phyloP scores from a whole-genome alignment of 345 rosid genomes.

The Reutealis trisperma region DNA sequence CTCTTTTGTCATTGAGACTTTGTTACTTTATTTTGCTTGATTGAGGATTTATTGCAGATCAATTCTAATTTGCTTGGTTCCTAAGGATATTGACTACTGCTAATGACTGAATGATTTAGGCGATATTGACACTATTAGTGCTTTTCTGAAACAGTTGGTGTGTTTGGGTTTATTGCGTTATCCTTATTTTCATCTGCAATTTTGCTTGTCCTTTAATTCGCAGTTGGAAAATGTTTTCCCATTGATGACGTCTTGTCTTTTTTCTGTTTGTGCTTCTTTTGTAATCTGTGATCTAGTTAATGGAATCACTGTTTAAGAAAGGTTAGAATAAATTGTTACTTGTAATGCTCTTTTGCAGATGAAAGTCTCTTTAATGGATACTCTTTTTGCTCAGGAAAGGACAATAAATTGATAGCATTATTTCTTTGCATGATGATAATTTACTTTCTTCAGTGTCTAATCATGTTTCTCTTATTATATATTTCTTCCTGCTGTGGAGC shows the following conservation, averaged over 20 bases:
- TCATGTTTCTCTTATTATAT: neutral
- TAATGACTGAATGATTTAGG: neutral
- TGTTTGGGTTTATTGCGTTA: neutral
- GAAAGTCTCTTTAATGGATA: neutral
- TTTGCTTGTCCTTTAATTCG: neutral
- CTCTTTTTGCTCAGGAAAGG: neutral
- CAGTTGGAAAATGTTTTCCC: neutral
- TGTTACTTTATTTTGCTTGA: neutral
- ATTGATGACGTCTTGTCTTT: neutral
- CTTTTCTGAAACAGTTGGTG: neutral
- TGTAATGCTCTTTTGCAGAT: neutral
- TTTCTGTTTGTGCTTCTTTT: neutral
- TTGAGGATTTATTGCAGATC: neutral
- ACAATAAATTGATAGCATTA: neutral
- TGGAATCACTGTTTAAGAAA: neutral
- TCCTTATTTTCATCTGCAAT: neutral
- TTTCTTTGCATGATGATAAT: constrained; percentile 6
- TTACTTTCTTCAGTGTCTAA: neutral
- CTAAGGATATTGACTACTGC: neutral
- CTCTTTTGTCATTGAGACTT: neutral
- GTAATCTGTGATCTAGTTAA: neutral
- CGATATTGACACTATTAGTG: neutral
- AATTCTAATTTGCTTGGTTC: neutral
- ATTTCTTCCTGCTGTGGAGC: constrained; percentile 8
- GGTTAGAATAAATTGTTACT: neutral